Evolutionary conservation across 352 stramenopile genomes (phyloP), one percentile per base, ranked within the genome.

Genomic region (Phytophthora pseudosyringae): DNA sequence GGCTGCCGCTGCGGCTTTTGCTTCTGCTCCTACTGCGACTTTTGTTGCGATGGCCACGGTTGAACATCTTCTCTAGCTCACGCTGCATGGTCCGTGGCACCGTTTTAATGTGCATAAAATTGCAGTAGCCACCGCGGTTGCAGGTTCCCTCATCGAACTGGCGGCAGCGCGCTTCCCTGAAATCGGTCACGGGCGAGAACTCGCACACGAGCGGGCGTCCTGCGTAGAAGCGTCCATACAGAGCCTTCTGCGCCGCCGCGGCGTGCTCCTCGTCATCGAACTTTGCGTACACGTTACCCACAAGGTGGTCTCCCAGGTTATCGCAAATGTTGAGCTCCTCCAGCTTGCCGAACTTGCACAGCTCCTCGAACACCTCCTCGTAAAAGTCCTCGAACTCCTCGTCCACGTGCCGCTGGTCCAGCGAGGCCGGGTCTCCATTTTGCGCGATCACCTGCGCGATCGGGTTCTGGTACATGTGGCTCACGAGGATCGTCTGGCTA

Each of bases 221-320:
- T 39, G 97, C 97, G 74, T 99, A 99, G 70, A 98, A 99, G 11
- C 98, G 84, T 0, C 97, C 97, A 59, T 99, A 98, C 16, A 99
- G 88, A 11, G 89, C 83, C 67, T 99, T 98, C 32, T 99, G 86
- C 3, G 97, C 96, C 43, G 98, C 96, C 13, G 95, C 90, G 0
- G 98, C 97, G 58, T 99, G 91, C 75, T 99, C 97, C 78, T 99
- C 98, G 55, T 99, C 97, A 26, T 91, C 89, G 67, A 98, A 99
- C 76, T 99, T 99, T 52, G 97, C 93, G 75, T 99, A 99, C 32
- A 99, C 97, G 73, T 99, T 99, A 45, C 98, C 98, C n/a, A 99
- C 91, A 77, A 99, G 97, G 76, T 99, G 98, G 78, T 99, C 98
- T 29, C 97, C 97, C 11, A 99, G 72, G 75, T 99, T 99, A 75